phyloP scores from a whole-genome alignment of 441 rosid species.

The Monsonia emarginata region DNA sequence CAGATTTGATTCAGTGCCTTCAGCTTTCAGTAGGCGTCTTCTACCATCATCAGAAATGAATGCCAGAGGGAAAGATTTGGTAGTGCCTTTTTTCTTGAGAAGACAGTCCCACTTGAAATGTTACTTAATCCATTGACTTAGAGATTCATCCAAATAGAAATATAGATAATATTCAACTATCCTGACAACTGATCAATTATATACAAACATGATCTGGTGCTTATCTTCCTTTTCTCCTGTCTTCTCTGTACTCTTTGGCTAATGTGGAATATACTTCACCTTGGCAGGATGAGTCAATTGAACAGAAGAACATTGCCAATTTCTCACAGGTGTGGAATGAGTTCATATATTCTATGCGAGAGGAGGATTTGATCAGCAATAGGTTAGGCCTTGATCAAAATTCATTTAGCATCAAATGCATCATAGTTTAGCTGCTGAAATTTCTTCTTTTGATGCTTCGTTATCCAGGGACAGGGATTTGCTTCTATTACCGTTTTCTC shows the following conservation, averaged over 20 bases:
- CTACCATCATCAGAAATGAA: slow-evolving; percentile 37
- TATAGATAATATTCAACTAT: not conserved
- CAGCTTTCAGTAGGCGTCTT: slow-evolving; percentile 48
- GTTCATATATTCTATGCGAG: slow-evolving; percentile 74
- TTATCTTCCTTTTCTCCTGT: not conserved
- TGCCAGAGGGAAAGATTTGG: slow-evolving; percentile 27
- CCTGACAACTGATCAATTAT: not conserved
- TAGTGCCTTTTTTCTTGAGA: slow-evolving; percentile 17
- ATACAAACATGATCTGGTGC: slow-evolving; percentile 3
- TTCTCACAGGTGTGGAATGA: slow-evolving; percentile 85
- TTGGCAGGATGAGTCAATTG: slow-evolving; percentile 38
- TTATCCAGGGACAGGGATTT: slow-evolving; percentile 68
- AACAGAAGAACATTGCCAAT: slow-evolving; percentile 41
- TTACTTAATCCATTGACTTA: too few species aligned
- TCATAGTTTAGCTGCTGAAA: slow-evolving; percentile 12
- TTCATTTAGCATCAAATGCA: slow-evolving; percentile 14
- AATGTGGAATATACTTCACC: not conserved
- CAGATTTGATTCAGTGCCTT: slow-evolving; percentile 62
- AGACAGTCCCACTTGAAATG: not conserved
- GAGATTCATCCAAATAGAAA: not conserved
- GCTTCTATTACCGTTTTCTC: slow-evolving; percentile 75
- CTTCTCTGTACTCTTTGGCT: not conserved
- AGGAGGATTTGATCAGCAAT: slow-evolving; percentile 80
- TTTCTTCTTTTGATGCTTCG: slow-evolving; percentile 18
- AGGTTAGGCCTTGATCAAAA: slow-evolving; percentile 25